Percentiles rank a stretch among this genome's conserved stretches.
Conservation (phyloP, 2,329 filamentous ascomycete species). For the Paecilomyces dactylethromorphus region DNA sequence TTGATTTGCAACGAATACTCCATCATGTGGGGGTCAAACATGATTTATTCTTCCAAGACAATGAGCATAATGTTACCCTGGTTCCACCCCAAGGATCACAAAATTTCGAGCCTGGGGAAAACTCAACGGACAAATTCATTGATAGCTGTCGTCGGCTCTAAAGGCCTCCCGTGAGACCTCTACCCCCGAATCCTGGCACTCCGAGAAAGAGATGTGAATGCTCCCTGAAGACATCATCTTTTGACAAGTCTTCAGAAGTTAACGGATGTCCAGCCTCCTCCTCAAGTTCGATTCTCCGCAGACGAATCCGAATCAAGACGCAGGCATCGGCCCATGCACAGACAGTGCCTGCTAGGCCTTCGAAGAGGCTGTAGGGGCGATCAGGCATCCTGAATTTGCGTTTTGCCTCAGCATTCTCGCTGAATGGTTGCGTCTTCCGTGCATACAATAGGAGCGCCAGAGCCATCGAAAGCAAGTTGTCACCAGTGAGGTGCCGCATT, state of each 20-base stretch:
- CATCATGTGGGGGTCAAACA: background rate
- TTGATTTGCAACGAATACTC: background rate
- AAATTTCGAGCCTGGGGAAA: too few species aligned
- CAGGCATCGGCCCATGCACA: slow-evolving; percentile 38
- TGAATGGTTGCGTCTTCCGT: slow-evolving; percentile 31
- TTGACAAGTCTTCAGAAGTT: slow-evolving; percentile 3
- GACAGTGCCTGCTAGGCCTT: slow-evolving; percentile 33
- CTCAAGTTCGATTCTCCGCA: slow-evolving; percentile 26
- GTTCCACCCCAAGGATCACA: too few species aligned
- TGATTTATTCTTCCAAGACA: too few species aligned
- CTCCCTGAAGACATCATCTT: slow-evolving; percentile 15
- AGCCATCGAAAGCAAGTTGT: slow-evolving; percentile 32
- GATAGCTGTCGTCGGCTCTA: slow-evolving; percentile 1
- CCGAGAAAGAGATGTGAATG: slow-evolving; percentile 18
- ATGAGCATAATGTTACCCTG: too few species aligned
- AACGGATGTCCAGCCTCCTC: background rate
- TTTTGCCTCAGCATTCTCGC: slow-evolving; percentile 7
- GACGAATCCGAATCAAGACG: slow-evolving; percentile 23
- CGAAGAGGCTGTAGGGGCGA: slow-evolving; percentile 31
- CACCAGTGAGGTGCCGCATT: slow-evolving; percentile 16
- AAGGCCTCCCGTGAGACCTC: slow-evolving; percentile 17
- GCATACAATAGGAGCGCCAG: slow-evolving; percentile 32
- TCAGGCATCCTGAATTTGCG: slow-evolving; percentile 35
- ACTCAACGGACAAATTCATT: background rate
- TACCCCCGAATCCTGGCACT: slow-evolving; percentile 22